Percentiles rank a stretch among this genome's conserved stretches.
Evolutionary conservation across 768 basidiomycete genomes (phyloP).

Genomic region (Ramaria rubella): DNA sequence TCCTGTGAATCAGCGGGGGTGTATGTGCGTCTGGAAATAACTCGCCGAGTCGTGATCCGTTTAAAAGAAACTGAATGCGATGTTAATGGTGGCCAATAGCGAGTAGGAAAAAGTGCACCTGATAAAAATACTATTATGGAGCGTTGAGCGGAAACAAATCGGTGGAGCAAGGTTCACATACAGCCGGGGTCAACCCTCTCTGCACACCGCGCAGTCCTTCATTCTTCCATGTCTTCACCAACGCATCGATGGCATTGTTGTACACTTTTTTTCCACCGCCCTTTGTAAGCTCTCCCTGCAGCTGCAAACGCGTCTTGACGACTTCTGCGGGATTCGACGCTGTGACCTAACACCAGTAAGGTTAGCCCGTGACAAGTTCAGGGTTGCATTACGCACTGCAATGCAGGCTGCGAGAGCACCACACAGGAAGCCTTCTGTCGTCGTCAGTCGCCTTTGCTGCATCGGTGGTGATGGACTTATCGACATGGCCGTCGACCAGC

Average conservation of each 20-base stretch:
- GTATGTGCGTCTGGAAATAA: background rate
- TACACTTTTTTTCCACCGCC: constrained; percentile 70
- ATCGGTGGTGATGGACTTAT: background rate
- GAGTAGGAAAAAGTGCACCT: constrained; percentile 44
- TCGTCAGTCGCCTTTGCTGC: constrained; percentile 49
- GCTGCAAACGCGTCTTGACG: constrained; percentile 90
- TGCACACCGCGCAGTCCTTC: constrained; percentile 92
- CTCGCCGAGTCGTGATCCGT: constrained; percentile 82
- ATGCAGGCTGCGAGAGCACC: constrained; percentile 90
- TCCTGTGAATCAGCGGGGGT: background rate
- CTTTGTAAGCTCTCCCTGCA: constrained; percentile 91
- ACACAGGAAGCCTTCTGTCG: constrained; percentile 75
- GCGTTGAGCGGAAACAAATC: constrained; percentile 2
- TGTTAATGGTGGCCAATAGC: background rate
- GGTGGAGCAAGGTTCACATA: too few species aligned
- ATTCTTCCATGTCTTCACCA: constrained; percentile 80
- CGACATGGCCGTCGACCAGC: constrained; percentile 1
- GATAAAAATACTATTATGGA: constrained; percentile 72
- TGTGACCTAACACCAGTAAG: constrained; percentile 48
- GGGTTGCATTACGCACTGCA: constrained; percentile 50
- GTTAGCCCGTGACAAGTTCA: constrained; percentile 13
- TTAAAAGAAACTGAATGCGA: constrained; percentile 67
- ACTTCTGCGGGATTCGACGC: constrained; percentile 72
- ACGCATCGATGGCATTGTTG: constrained; percentile 80
- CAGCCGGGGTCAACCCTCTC: constrained; percentile 85